These are phyloP conservation scores for Pythium vanterpoolii DNA, from an alignment of 352 stramenopile genomes.

Conservation along the genomic window DNA sequence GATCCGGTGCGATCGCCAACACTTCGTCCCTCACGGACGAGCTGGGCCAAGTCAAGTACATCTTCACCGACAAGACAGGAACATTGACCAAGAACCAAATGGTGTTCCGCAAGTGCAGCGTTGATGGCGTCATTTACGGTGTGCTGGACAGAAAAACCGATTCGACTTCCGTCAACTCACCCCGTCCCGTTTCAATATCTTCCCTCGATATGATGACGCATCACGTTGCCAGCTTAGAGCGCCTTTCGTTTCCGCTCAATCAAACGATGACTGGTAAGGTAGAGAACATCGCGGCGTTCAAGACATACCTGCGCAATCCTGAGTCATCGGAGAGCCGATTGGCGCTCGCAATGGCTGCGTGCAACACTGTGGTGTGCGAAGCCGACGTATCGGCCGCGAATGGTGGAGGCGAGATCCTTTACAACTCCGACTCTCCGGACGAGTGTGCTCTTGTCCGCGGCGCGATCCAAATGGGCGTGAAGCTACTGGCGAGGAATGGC, in stretches of 20 bases:
- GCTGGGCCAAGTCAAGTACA: constrained; percentile 89
- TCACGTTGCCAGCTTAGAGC: constrained; percentile 4
- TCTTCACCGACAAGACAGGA: constrained; percentile 95
- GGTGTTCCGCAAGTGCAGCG: constrained; percentile 94
- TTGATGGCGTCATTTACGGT: constrained; percentile 86
- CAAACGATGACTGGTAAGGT: constrained; percentile 15
- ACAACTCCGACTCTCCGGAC: constrained; percentile 92
- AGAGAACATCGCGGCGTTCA: constrained; percentile 38
- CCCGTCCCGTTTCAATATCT: constrained; percentile 19
- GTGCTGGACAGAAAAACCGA: constrained; percentile 34
- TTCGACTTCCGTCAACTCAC: not conserved
- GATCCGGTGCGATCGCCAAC: constrained; percentile 74
- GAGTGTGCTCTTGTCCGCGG: constrained; percentile 90
- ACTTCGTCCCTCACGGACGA: constrained; percentile 91
- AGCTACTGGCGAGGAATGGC: constrained; percentile 61
- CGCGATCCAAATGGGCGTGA: constrained; percentile 71
- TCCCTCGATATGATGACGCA: constrained; percentile 19
- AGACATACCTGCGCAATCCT: constrained; percentile 42
- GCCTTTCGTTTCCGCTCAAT: constrained; percentile 10
- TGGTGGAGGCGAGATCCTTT: constrained; percentile 41
- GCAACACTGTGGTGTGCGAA: constrained; percentile 86
- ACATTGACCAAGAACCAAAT: constrained; percentile 95
- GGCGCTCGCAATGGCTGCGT: constrained; percentile 74
- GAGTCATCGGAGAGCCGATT: constrained; percentile 53
- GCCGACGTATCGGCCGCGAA: constrained; percentile 22